Conservation (phyloP, 2,329 filamentous ascomycete genomes). For the Pyrenophora graminea region DNA sequence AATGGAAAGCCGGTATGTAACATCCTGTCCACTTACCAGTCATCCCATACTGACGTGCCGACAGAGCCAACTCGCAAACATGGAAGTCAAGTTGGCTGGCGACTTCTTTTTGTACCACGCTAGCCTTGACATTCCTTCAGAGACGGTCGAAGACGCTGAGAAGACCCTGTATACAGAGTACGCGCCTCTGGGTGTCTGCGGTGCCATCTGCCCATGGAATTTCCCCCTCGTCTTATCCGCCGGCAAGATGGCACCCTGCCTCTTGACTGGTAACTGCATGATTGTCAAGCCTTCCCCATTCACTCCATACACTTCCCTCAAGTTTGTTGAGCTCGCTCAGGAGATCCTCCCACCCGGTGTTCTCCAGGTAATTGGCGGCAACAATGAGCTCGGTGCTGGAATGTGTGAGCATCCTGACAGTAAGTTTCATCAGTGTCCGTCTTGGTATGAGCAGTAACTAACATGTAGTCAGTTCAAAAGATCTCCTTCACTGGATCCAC, state of each 20-base stretch:
- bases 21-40: no score
- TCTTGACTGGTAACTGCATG: conserved; percentile 61
- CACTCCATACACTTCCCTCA: conserved; percentile 63
- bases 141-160: conserved; percentile 51
- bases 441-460: no score
- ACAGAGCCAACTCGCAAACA: conserved; percentile 48
- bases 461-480: conserved; percentile 53
- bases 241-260: conserved; percentile 61
- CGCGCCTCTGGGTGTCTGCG: conserved; percentile 54
- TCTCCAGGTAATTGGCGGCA: conserved; percentile 64
- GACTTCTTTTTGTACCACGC: conserved; percentile 48
- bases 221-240: conserved; percentile 58
- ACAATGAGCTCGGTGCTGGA: conserved; percentile 63
- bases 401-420: conserved; percentile 62
- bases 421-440: no score
- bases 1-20: conserved; percentile 43
- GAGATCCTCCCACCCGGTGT: conserved; percentile 65
- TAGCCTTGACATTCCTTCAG: conserved; percentile 42
- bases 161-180: conserved; percentile 54
- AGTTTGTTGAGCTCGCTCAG: conserved; percentile 63
- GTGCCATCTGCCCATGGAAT: conserved; percentile 51
- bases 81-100: conserved; percentile 46
- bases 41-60: conserved; percentile 9
- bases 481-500: conserved; percentile 68
- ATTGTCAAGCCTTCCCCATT: conserved; percentile 63